A percentile compares a stretch with the other conserved stretches of the same genome.
Conservation (phyloP, 441 rosid genomes). For the Populus hybrid region DNA sequence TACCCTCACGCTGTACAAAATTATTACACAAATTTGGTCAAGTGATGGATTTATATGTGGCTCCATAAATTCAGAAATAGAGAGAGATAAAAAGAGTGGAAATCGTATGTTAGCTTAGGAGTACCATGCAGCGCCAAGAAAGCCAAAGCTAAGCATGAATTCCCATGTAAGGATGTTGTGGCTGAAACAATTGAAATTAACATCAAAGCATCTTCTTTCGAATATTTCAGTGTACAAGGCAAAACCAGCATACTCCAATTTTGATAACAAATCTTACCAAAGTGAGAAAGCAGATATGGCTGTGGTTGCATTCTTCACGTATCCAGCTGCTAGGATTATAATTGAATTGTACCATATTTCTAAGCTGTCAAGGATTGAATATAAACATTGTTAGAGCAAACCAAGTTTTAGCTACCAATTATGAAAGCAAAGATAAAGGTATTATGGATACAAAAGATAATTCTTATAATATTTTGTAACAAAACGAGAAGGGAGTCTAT, state of each 20-base stretch:
- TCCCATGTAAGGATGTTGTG: conserved; percentile 43
- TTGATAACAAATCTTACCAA: conserved; percentile 34
- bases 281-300: conserved; percentile 55
- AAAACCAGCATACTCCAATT: not conserved
- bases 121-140: conserved; percentile 55
- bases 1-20: conserved; percentile 50
- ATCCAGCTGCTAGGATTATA: conserved; percentile 53
- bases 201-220: not conserved
- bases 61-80: not conserved
- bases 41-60: not conserved
- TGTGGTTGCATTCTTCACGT: conserved; percentile 44
- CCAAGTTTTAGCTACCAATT: too few species aligned
- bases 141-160: conserved; percentile 58
- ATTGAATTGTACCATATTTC: conserved; percentile 59
- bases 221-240: not conserved
- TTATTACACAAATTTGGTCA: not conserved
- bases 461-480: too few species aligned
- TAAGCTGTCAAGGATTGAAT: conserved; percentile 27
- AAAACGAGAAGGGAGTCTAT: too few species aligned
- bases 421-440: too few species aligned
- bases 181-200: conserved; percentile 26
- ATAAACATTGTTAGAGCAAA: not conserved
- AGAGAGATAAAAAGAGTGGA: not conserved
- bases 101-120: not conserved
- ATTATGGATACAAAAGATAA: too few species aligned